Evolutionary conservation across 163 green algal genomes (phyloP).

Genomic region (Smithsoniella earleae): DNA sequence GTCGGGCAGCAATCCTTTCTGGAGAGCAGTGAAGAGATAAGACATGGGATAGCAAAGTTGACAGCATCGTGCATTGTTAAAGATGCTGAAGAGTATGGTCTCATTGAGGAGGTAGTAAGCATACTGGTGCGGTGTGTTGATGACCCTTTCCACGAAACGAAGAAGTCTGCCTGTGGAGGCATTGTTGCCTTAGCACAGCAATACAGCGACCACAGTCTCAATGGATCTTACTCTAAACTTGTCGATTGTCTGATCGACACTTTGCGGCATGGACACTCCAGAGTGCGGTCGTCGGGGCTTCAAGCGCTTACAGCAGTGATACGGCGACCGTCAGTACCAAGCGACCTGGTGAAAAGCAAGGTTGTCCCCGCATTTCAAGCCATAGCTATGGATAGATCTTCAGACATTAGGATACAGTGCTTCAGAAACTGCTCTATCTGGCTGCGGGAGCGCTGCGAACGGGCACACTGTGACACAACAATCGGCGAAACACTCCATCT

Average conservation of each 20-base stretch:
- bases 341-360: background rate
- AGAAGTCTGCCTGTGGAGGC: background rate
- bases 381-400: background rate
- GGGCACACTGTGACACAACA: too few relatives aligned
- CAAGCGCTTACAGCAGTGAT: background rate
- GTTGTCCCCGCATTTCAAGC: background rate
- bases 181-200: background rate
- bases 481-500: too few relatives aligned
- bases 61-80: background rate
- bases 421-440: background rate
- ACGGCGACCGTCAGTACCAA: background rate
- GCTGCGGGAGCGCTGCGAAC: too few relatives aligned
- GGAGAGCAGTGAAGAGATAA: conserved; percentile 16
- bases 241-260: background rate
- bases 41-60: background rate
- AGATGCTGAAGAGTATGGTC: background rate
- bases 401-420: background rate
- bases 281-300: background rate
- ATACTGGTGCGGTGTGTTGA: background rate
- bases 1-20: background rate
- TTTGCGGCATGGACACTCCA: background rate
- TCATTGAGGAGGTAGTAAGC: background rate
- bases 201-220: background rate
- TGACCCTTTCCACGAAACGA: conserved; percentile 20
- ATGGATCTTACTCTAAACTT: background rate